These are phyloP conservation scores for Apiospora phragmitis DNA, from an alignment of 2,329 filamentous ascomycete species.

Conservation along the genomic window DNA sequence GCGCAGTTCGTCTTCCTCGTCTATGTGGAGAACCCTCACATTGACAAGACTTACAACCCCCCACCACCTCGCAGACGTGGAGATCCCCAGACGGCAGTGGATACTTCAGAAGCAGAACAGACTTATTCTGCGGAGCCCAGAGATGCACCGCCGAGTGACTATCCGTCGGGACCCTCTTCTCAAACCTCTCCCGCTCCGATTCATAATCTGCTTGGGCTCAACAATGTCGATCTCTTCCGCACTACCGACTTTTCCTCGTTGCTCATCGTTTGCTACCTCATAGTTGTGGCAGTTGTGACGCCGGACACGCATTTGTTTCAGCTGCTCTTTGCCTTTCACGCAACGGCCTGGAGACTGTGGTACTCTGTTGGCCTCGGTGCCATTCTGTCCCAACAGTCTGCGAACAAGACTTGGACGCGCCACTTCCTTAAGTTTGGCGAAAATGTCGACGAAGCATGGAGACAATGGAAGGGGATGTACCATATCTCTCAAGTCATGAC, in stretches of 20 bases:
- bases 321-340: conserved; percentile 77
- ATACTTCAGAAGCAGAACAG: conserved; percentile 13
- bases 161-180: conserved; percentile 12
- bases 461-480: conserved; percentile 96
- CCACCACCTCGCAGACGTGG: conserved; percentile 70
- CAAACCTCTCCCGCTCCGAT: conserved; percentile 61
- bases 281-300: conserved; percentile 71
- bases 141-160: conserved; percentile 23
- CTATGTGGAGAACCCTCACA: conserved; percentile 93
- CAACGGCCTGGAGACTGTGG: conserved; percentile 84
- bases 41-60: conserved; percentile 88
- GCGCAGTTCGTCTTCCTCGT: conserved; percentile 93
- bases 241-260: conserved; percentile 81
- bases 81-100: conserved; percentile 23
- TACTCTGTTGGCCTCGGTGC: conserved; percentile 86
- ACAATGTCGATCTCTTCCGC: conserved; percentile 86
- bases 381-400: conserved; percentile 82
- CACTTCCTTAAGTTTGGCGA: conserved; percentile 98
- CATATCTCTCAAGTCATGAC: conserved; percentile 90
- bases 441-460: conserved; percentile 87
- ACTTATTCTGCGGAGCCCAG: conserved; percentile 21
- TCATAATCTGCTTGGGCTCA: conserved; percentile 80
- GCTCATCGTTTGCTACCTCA: conserved; percentile 74
- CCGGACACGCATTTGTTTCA: conserved; percentile 77
- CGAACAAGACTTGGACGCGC: conserved; percentile 90